phyloP scores from a whole-genome alignment of 345 rosid species.

The Salix caprea region DNA sequence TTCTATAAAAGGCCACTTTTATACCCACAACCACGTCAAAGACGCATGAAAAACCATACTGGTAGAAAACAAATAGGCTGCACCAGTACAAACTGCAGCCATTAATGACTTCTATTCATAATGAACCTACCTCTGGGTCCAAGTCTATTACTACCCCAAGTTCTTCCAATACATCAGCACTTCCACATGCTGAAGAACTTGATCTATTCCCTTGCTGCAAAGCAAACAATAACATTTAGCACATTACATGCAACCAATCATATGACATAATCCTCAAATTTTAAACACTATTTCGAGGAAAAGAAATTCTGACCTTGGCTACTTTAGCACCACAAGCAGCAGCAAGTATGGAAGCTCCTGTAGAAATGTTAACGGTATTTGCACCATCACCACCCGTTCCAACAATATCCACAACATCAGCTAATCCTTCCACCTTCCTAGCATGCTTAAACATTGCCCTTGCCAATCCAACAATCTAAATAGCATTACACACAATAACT shows the following conservation, averaged over 20 bases:
- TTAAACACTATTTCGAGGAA: background rate
- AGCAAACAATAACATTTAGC: background rate
- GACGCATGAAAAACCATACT: background rate
- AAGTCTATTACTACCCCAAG: conserved; percentile 72
- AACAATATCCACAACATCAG: conserved; percentile 73
- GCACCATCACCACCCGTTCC: conserved; percentile 98
- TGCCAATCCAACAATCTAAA: conserved; percentile 78
- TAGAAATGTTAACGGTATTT: conserved; percentile 88
- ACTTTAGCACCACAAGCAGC: conserved; percentile 97
- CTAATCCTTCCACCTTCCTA: conserved; percentile 70
- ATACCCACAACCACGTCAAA: background rate
- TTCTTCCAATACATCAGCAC: conserved; percentile 90
- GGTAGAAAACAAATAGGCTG: background rate
- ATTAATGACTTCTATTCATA: conserved; percentile 3
- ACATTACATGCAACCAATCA: background rate
- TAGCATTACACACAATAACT: background rate
- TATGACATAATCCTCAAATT: background rate
- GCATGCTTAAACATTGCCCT: conserved; percentile 79
- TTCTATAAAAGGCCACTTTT: background rate
- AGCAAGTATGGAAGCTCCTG: conserved; percentile 87
- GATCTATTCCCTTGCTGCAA: conserved; percentile 92
- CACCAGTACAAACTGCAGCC: background rate
- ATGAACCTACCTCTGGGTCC: conserved; percentile 60
- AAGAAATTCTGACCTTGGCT: conserved; percentile 56
- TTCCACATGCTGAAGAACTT: conserved; percentile 98